Base-by-base conservation (phyloP, 768 basidiomycete genomes). In the Saitozyma podzolica region DNA sequence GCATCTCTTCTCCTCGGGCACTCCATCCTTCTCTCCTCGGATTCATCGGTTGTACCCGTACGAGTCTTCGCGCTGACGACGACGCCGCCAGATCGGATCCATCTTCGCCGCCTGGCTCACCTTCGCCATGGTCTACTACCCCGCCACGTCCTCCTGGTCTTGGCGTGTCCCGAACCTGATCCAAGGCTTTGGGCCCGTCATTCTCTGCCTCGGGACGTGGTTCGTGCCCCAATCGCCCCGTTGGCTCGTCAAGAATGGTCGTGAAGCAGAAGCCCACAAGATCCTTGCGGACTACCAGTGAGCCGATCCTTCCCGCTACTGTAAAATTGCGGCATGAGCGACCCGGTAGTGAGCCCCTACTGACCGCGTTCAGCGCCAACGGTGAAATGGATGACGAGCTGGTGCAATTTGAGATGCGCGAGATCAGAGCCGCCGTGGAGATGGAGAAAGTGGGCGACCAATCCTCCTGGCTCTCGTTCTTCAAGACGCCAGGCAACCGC, bases 391-490 rank as follows among this genome's bases (percentile, higher is more conserved):
- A 82, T 29, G 84, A 87, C 66, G 83, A 85, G 10, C 55, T 75
- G 40, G 64, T 66, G 13, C 39, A 50, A 8, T 72, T 56, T 52
- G 72, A 75, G 51, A 59, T 62, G 17, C 45, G 60, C 62, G 90
- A 89, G 75, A 89, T 90, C 68, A 82, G 85, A 55, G 85, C 86
- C 63, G 87, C 88, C 16, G 80, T 58, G 39, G 57, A 58, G 39
- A 19, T 58, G 39, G 45, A 42, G 13, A 50, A 58, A 14, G 8
- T 58, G 14, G 40, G 40, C 19, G 42, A 58, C n/a, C 40, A 58
- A 39, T 50, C 57, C 6, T 50, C 48, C 6, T 58, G 57, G 57
- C 39, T 50, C 37, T 50, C 47, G 14, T 58, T 58, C 37, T 47
- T 50, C 49, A 50, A 9, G 13, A 42, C 45, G 29, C 16, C 57